phyloP scores from a whole-genome alignment of 352 stramenopile species.

The Phytophthora rubi region DNA sequence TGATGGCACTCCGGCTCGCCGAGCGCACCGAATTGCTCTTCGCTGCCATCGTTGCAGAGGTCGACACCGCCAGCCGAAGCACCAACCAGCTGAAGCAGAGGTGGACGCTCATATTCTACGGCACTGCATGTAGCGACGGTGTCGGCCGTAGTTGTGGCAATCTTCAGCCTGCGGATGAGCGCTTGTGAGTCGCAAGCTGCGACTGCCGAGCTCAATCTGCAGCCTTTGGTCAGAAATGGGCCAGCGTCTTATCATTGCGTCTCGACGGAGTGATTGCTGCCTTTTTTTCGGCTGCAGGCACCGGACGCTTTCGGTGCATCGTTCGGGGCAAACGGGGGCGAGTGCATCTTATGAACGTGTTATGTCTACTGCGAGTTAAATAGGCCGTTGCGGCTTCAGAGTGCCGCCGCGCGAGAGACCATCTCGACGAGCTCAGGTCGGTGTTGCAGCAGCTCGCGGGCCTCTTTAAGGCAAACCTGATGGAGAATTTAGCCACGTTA shows the following conservation, averaged over 20 bases:
- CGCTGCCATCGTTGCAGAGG: too few relatives aligned
- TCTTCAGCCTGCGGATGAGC: not conserved
- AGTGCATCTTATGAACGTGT: slow-evolving; percentile 11
- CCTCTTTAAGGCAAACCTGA: slow-evolving; percentile 45
- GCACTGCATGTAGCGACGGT: too few relatives aligned
- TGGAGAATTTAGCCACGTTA: not conserved
- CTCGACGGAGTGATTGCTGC: slow-evolving; percentile 15
- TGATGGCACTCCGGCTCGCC: slow-evolving; percentile 9
- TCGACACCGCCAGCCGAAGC: too few relatives aligned
- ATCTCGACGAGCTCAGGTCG: slow-evolving; percentile 57
- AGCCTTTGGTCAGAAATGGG: slow-evolving; percentile 31
- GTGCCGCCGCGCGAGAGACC: slow-evolving; percentile 35
- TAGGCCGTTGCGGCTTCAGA: slow-evolving; percentile 11
- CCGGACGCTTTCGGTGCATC: too few relatives aligned
- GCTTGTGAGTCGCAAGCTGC: slow-evolving; percentile 9
- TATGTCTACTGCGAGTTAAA: slow-evolving; percentile 17
- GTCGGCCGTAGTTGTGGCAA: too few relatives aligned
- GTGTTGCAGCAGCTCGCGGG: slow-evolving; percentile 32
- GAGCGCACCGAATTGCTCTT: not conserved
- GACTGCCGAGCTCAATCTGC: not conserved
- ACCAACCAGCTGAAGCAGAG: too few relatives aligned
- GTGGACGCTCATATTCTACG: too few relatives aligned
- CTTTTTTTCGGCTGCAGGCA: too few relatives aligned
- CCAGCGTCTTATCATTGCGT: not conserved
- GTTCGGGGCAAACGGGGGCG: too few relatives aligned